Evolutionary conservation across 208 protist species (phyloP).

Genomic region (Balamuthia mandrillaris): DNA sequence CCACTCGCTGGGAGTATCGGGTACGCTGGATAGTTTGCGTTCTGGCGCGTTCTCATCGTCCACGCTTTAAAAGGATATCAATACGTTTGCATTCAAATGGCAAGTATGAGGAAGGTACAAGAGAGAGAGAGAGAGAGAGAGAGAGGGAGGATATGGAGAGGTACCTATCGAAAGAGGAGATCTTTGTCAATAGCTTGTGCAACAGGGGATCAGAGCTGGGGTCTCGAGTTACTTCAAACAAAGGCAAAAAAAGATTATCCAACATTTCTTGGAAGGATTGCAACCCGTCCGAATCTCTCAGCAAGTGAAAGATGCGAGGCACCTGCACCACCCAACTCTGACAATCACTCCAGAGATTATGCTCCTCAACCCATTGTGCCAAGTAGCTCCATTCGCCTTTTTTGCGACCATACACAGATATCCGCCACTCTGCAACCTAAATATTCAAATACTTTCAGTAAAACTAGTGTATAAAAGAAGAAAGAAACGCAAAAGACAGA

Average conservation of each 20-base stretch:
- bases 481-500: neutral
- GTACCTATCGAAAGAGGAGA: neutral
- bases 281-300: slow-evolving; percentile 82
- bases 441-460: neutral
- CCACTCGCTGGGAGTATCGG: slow-evolving; percentile 71
- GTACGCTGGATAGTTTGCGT: slow-evolving; percentile 73
- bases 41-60: slow-evolving; percentile 96
- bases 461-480: neutral
- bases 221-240: slow-evolving; percentile 96
- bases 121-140: too few relatives aligned
- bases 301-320: slow-evolving; percentile 90
- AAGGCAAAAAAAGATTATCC: slow-evolving; percentile 94
- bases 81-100: neutral
- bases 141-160: too few relatives aligned
- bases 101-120: neutral
- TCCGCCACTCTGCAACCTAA: slow-evolving; percentile 81
- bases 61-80: slow-evolving; percentile 92
- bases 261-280: slow-evolving; percentile 92
- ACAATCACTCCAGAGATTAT: slow-evolving; percentile 89
- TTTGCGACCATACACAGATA: slow-evolving; percentile 83
- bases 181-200: slow-evolving; percentile 1
- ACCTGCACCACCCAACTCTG: slow-evolving; percentile 96
- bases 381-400: slow-evolving; percentile 92
- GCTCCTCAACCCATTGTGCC: slow-evolving; percentile 89
- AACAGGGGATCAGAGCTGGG: slow-evolving; percentile 69